phyloP scores from a whole-genome alignment of 495 filamentous ascomycete species.

The Aspergillus bertholletiae region DNA sequence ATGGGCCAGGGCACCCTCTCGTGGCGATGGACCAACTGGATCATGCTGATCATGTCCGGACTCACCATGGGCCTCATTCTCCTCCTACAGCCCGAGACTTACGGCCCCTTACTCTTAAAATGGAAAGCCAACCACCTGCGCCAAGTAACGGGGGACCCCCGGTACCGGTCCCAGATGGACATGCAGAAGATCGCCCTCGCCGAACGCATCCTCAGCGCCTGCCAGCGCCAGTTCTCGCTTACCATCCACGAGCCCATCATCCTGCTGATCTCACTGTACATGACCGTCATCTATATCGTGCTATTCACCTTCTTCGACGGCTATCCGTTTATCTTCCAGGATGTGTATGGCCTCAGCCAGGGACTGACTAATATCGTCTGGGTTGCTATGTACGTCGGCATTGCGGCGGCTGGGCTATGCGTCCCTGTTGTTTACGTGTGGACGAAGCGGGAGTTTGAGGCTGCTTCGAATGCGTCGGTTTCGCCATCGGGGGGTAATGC shows the following conservation, averaged over 20 bases:
- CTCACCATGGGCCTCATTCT: conserved; percentile 36
- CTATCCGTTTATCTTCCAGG: conserved; percentile 61
- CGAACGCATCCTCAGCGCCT: conserved; percentile 29
- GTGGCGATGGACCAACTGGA: conserved; percentile 54
- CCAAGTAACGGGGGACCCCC: conserved; percentile 37
- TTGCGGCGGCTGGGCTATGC: conserved; percentile 40
- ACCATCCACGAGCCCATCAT: conserved; percentile 47
- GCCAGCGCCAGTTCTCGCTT: conserved; percentile 44
- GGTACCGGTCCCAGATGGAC: conserved; percentile 44
- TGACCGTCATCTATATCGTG: conserved; percentile 62
- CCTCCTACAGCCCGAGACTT: conserved; percentile 51
- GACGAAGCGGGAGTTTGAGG: conserved; percentile 46
- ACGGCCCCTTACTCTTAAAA: conserved; percentile 46
- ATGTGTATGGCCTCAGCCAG: conserved; percentile 50
- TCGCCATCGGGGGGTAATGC: neutral
- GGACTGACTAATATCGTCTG: conserved; percentile 57
- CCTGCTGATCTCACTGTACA: conserved; percentile 53
- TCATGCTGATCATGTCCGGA: conserved; percentile 46
- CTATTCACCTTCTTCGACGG: conserved; percentile 66
- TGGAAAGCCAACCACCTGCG: conserved; percentile 51
- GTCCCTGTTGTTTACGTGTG: conserved; percentile 53
- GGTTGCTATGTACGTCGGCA: conserved; percentile 54
- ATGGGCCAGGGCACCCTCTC: conserved; percentile 40
- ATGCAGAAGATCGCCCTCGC: conserved; percentile 32
- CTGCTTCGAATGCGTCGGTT: neutral